Conservation (phyloP, 176 grass and related monocot genomes). For the Oryza rufipogon region DNA sequence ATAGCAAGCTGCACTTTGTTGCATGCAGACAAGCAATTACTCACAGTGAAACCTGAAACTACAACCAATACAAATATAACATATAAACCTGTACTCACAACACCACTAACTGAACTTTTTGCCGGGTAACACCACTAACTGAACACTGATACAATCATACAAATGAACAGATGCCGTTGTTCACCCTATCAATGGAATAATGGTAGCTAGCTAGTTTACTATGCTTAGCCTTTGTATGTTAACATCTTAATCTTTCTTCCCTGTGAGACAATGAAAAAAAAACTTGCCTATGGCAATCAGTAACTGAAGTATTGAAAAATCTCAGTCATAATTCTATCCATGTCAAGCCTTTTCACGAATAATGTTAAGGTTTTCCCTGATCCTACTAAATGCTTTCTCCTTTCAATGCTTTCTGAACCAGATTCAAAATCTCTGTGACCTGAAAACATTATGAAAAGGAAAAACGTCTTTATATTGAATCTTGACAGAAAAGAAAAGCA, state of each 20-base stretch:
- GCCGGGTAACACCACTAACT: conserved; percentile 32
- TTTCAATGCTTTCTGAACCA: conserved; percentile 65
- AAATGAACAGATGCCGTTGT: background rate
- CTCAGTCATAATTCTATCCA: conserved; percentile 11
- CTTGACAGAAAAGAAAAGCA: background rate
- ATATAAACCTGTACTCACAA: background rate
- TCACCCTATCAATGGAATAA: conserved; percentile 36
- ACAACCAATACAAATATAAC: background rate
- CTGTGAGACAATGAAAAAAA: conserved; percentile 24
- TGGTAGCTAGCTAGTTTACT: conserved; percentile 21
- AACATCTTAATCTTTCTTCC: conserved; percentile 23
- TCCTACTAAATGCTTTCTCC: conserved; percentile 52
- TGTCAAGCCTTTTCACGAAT: background rate
- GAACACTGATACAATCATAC: conserved; percentile 34
- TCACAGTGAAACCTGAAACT: conserved; percentile 7
- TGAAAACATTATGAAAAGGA: conserved; percentile 18
- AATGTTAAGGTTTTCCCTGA: conserved; percentile 6
- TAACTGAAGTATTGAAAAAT: background rate
- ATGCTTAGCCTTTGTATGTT: conserved; percentile 9
- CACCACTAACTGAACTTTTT: conserved; percentile 31
- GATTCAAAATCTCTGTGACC: conserved; percentile 70
- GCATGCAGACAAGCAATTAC: conserved; percentile 13
- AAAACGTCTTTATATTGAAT: background rate
- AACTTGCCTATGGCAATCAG: background rate
- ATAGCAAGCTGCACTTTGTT: conserved; percentile 15